Evolutionary conservation across 176 grass and related monocot genomes (phyloP).

Genomic region (Oryza officinalis): DNA sequence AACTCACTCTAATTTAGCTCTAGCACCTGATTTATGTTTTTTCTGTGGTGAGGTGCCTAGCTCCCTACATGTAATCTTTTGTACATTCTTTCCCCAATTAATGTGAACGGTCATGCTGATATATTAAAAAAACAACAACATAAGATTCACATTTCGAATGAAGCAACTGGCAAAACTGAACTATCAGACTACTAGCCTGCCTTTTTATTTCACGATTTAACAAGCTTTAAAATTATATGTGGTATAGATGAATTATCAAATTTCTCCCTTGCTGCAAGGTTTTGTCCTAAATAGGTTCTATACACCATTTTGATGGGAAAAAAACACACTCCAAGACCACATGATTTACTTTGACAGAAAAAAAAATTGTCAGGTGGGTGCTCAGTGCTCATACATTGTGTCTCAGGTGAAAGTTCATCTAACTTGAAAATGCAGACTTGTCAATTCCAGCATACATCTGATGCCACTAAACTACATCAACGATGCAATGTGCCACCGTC

Average conservation of each 20-base stretch:
- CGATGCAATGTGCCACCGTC: neutral
- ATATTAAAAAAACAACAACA: no score
- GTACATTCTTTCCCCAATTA: neutral
- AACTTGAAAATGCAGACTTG: neutral
- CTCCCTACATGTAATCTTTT: neutral
- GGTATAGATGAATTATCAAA: neutral
- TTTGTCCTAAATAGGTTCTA: neutral
- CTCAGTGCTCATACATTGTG: neutral
- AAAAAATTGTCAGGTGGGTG: neutral
- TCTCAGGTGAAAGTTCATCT: neutral
- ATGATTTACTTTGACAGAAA: neutral
- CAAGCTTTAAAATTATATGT: neutral
- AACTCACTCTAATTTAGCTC: neutral
- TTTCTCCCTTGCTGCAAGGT: neutral
- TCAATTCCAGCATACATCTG: neutral
- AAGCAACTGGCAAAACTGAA: conserved; percentile 17
- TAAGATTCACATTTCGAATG: neutral
- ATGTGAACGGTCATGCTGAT: neutral
- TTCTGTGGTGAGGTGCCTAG: neutral
- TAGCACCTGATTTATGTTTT: neutral
- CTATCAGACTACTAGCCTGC: neutral
- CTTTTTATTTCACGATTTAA: neutral
- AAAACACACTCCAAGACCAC: no score
- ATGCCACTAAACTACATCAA: neutral
- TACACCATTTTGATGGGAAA: neutral